These are phyloP conservation scores for Debaryomyces udenii DNA, from an alignment of 1,139 yeast genomes.

Conservation along the genomic window DNA sequence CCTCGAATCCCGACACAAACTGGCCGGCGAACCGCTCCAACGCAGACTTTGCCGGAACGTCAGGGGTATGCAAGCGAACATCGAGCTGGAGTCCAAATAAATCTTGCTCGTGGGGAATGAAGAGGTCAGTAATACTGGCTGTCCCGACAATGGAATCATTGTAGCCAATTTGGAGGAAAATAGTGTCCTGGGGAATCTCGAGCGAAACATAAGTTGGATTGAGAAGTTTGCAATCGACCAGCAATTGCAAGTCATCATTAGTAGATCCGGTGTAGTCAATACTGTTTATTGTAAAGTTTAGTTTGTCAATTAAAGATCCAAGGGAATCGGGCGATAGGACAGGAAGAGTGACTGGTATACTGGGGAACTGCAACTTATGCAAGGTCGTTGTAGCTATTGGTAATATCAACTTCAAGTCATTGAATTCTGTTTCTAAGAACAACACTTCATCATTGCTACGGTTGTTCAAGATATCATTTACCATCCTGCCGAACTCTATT, in stretches of 20 bases:
- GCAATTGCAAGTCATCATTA: slow-evolving; percentile 20
- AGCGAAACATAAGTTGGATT: slow-evolving; percentile 39
- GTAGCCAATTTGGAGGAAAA: slow-evolving; percentile 21
- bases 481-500: slow-evolving; percentile 18
- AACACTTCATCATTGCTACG: slow-evolving; percentile 12
- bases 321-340: slow-evolving; percentile 7
- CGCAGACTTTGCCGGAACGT: slow-evolving; percentile 6
- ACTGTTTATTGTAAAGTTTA: slow-evolving; percentile 27
- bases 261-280: slow-evolving; percentile 30
- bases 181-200: slow-evolving; percentile 23
- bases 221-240: slow-evolving; percentile 35
- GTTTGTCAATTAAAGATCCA: slow-evolving; percentile 17
- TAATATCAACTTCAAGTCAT: slow-evolving; percentile 24
- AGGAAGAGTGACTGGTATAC: neutral
- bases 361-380: slow-evolving; percentile 19
- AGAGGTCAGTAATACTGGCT: slow-evolving; percentile 18
- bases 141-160: slow-evolving; percentile 24
- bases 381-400: slow-evolving; percentile 25
- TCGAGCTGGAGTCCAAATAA: slow-evolving; percentile 19
- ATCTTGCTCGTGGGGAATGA: slow-evolving; percentile 19
- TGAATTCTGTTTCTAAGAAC: slow-evolving; percentile 19
- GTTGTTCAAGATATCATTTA: slow-evolving; percentile 17
- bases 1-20: slow-evolving; percentile 25
- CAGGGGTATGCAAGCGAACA: slow-evolving; percentile 14
- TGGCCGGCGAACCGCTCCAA: slow-evolving; percentile 21